These are phyloP conservation scores for Alopecurus myosuroides DNA, from an alignment of 176 grass and related monocot species.

Conservation along the genomic window DNA sequence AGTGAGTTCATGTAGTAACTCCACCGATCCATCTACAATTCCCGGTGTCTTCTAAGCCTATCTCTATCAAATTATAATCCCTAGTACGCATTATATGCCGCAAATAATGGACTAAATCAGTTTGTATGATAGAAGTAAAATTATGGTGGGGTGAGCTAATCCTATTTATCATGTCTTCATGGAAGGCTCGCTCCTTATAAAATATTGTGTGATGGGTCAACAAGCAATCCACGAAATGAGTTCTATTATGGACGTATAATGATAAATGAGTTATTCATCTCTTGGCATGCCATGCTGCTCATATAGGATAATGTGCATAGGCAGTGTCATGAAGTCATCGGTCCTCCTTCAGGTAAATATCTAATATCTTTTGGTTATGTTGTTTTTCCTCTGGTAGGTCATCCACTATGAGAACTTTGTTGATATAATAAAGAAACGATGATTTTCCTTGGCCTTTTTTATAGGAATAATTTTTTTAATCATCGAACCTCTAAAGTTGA, in stretches of 20 bases:
- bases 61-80: not conserved
- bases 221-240: not conserved
- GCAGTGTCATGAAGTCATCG: not conserved
- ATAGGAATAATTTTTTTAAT: no score
- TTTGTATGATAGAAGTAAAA: not conserved
- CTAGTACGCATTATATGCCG: not conserved
- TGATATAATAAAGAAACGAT: no score
- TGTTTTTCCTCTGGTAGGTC: no score
- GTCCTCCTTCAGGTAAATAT: no score
- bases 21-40: not conserved
- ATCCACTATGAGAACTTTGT: no score
- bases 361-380: no score
- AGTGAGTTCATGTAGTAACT: not conserved
- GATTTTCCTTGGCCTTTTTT: no score
- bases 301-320: no score
- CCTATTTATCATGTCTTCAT: not conserved
- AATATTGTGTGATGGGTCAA: not conserved
- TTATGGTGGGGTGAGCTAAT: no score
- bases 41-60: not conserved
- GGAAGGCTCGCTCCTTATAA: not conserved
- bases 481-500: no score
- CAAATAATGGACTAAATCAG: not conserved
- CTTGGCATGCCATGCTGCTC: no score
- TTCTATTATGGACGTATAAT: not conserved
- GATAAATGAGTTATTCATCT: not conserved